Conservation (phyloP, 768 basidiomycete species). For the Cyclocybe cylindracea region DNA sequence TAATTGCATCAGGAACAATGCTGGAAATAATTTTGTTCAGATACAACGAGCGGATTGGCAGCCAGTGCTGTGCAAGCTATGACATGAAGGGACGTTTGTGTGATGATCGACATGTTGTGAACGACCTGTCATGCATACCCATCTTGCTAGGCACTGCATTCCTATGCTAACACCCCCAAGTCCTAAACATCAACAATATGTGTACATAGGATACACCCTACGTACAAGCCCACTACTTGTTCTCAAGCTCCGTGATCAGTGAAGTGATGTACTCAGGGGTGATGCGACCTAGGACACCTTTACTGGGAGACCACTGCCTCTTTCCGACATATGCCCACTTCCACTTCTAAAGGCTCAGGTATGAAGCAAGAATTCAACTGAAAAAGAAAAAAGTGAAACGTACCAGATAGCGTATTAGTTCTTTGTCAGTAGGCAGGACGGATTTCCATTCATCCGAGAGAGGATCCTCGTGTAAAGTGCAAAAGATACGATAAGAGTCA, state of each 20-base stretch:
- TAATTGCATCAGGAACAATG: neutral
- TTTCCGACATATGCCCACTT: constrained; percentile 65
- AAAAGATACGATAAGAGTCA: constrained; percentile 79
- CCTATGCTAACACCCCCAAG: too few species aligned
- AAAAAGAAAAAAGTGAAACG: constrained; percentile 17
- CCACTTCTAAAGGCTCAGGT: constrained; percentile 51
- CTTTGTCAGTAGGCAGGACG: constrained; percentile 69
- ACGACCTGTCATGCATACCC: neutral
- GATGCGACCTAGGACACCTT: constrained; percentile 40
- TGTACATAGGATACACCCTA: neutral
- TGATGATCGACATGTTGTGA: too few species aligned
- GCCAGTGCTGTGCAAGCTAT: constrained; percentile 40
- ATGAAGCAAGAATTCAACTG: neutral
- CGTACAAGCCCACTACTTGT: constrained; percentile 4
- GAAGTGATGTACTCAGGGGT: constrained; percentile 37
- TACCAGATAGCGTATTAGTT: constrained; percentile 67
- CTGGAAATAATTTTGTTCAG: constrained; percentile 28
- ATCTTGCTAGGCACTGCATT: too few species aligned
- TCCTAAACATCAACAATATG: too few species aligned
- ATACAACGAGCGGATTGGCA: constrained; percentile 66
- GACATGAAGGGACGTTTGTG: constrained; percentile 1
- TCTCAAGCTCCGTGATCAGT: constrained; percentile 41
- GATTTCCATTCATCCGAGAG: constrained; percentile 56
- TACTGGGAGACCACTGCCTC: constrained; percentile 49
- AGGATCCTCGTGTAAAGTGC: constrained; percentile 31